Evolutionary conservation across 345 rosid genomes (phyloP).

Genomic region (Syzygium oleosum): DNA sequence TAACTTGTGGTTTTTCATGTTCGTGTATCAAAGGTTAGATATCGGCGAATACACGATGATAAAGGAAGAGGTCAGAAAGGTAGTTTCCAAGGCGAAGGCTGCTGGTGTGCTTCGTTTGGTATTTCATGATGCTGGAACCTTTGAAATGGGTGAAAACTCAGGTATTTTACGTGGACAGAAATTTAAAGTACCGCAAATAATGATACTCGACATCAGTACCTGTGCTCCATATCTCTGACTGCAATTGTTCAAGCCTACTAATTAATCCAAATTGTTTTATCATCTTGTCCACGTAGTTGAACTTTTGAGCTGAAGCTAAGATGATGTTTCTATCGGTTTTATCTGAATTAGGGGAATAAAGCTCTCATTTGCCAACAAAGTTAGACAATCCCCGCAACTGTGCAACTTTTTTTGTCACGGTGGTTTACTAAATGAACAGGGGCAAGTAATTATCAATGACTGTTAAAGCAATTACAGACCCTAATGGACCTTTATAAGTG

Average conservation of each 20-base stretch:
- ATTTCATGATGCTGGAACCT: conserved; percentile 98
- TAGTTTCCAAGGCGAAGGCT: conserved; percentile 78
- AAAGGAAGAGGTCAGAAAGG: conserved; percentile 55
- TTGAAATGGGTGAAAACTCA: conserved; percentile 38
- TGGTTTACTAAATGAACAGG: neutral
- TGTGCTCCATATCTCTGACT: neutral
- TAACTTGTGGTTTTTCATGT: neutral
- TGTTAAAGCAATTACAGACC: neutral
- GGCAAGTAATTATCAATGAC: neutral
- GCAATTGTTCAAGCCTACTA: neutral
- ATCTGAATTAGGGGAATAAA: neutral
- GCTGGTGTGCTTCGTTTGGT: conserved; percentile 94
- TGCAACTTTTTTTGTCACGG: neutral
- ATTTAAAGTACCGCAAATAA: neutral
- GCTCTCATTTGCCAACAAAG: neutral
- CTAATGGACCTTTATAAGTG: neutral
- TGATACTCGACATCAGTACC: neutral
- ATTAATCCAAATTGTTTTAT: neutral
- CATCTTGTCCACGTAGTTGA: neutral
- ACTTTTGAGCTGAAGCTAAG: neutral
- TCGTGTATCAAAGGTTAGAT: conserved; percentile 22
- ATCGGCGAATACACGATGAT: conserved; percentile 18
- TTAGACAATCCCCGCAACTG: neutral
- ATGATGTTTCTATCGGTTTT: neutral
- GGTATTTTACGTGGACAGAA: conserved; percentile 24